A percentile compares a stretch with the other conserved stretches of the same genome.
Conservation (phyloP, 2,329 filamentous ascomycete species). For the Pyrenophora seminiperda region DNA sequence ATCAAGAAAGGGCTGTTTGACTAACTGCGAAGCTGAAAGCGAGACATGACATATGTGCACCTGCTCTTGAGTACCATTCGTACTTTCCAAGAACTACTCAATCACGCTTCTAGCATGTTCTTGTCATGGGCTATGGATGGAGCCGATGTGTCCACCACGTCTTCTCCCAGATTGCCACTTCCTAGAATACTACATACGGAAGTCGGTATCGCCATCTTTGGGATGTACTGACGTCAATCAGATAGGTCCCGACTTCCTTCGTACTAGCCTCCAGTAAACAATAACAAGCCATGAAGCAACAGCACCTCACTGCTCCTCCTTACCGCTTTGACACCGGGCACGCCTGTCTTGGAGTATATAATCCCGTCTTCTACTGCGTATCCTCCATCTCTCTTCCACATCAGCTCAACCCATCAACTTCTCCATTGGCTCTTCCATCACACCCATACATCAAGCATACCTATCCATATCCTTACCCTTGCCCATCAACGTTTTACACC, state of each 20-base stretch:
- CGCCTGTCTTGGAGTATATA: conserved; percentile 12
- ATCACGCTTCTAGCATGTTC: no score
- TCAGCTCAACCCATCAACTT: conserved; percentile 13
- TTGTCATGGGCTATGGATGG: no score
- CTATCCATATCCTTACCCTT: conserved; percentile 9
- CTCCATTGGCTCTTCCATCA: conserved; percentile 13
- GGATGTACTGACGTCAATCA: neutral
- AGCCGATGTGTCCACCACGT: no score
- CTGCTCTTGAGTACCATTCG: no score
- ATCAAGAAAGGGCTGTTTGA: no score
- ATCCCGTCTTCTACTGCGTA: conserved; percentile 2
- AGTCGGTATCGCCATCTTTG: neutral
- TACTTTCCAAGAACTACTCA: no score
- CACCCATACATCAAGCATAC: conserved; percentile 16
- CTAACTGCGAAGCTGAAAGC: no score
- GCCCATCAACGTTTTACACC: conserved; percentile 4
- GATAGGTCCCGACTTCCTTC: neutral
- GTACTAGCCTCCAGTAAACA: neutral
- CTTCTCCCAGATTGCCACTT: conserved; percentile 64
- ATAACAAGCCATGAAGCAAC: neutral
- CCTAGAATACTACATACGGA: conserved; percentile 59
- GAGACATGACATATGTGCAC: no score
- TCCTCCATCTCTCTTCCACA: conserved; percentile 13
- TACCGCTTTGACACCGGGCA: neutral
- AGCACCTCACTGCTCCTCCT: conserved; percentile 2